phyloP scores from a whole-genome alignment of 352 stramenopile species.

The Pythium guiyangense region DNA sequence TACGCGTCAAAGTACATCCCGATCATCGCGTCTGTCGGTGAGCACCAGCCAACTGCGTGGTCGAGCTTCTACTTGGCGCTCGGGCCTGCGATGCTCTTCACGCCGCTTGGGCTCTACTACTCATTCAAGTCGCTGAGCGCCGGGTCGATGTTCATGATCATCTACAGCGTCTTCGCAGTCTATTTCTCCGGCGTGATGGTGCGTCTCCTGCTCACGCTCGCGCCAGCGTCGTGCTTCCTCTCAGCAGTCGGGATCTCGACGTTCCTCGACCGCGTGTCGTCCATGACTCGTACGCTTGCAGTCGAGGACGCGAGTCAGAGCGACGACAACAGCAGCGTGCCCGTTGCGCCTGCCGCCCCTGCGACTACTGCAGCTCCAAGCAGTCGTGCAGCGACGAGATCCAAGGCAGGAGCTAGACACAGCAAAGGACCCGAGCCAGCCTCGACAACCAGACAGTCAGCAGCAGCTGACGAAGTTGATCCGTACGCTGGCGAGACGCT shows the following conservation, averaged over 20 bases:
- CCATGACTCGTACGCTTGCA: slow-evolving; percentile 13
- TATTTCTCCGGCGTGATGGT: slow-evolving; percentile 95
- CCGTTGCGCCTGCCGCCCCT: not conserved
- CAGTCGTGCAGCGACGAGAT: no score
- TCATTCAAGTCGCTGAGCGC: slow-evolving; percentile 70
- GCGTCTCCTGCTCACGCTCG: slow-evolving; percentile 89
- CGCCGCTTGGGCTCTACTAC: slow-evolving; percentile 88
- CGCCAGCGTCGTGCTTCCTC: slow-evolving; percentile 87
- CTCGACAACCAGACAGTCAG: not conserved
- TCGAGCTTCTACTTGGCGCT: slow-evolving; percentile 91
- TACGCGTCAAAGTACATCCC: slow-evolving; percentile 95
- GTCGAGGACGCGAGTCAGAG: not conserved
- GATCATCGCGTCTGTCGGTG: slow-evolving; percentile 93
- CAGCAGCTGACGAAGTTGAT: slow-evolving; percentile 1
- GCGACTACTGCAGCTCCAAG: no score
- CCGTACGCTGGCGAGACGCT: slow-evolving; percentile 24
- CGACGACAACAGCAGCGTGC: not conserved
- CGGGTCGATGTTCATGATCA: slow-evolving; percentile 86
- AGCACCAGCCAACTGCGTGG: slow-evolving; percentile 94
- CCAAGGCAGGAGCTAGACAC: no score
- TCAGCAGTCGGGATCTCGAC: slow-evolving; percentile 78
- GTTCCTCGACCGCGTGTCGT: slow-evolving; percentile 44
- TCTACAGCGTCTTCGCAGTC: slow-evolving; percentile 89
- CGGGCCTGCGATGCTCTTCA: slow-evolving; percentile 82
- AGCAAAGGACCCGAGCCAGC: no score